phyloP scores from a whole-genome alignment of 176 grass and related monocot species.

The Phragmites australis region DNA sequence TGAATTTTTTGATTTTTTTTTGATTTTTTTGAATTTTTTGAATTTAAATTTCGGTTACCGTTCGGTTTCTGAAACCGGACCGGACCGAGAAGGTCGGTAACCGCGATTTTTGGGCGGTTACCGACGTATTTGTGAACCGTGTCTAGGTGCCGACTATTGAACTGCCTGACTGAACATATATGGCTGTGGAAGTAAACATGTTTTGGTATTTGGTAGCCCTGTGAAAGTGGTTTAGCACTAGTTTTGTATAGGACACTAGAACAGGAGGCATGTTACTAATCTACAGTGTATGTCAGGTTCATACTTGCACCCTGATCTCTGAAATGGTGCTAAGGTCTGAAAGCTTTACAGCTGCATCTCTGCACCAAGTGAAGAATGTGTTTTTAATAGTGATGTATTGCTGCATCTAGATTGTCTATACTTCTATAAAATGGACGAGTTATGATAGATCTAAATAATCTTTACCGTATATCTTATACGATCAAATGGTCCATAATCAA shows the following conservation, averaged over 20 bases:
- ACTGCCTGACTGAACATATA: slow-evolving; percentile 29
- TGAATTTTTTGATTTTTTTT: too few species aligned
- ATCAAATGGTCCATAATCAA: too few species aligned
- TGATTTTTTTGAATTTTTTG: too few species aligned
- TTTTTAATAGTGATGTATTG: neutral
- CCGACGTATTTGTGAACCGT: too few species aligned
- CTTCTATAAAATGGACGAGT: too few species aligned
- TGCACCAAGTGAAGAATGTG: neutral
- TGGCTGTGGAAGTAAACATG: neutral
- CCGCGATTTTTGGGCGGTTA: too few species aligned
- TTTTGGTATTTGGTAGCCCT: slow-evolving; percentile 33
- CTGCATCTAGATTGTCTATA: neutral
- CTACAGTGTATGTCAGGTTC: neutral
- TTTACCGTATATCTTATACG: too few species aligned
- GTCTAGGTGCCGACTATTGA: neutral
- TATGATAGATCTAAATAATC: too few species aligned
- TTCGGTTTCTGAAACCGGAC: too few species aligned
- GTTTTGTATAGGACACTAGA: slow-evolving; percentile 46
- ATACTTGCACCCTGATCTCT: neutral
- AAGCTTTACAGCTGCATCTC: neutral
- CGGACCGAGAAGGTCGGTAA: too few species aligned
- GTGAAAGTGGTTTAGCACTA: slow-evolving; percentile 35
- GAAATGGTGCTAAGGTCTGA: neutral
- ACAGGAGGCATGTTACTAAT: neutral
- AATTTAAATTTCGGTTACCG: too few species aligned